Conservation (phyloP, 78 protist genomes). For the Paratrimastix pyriformis region DNA sequence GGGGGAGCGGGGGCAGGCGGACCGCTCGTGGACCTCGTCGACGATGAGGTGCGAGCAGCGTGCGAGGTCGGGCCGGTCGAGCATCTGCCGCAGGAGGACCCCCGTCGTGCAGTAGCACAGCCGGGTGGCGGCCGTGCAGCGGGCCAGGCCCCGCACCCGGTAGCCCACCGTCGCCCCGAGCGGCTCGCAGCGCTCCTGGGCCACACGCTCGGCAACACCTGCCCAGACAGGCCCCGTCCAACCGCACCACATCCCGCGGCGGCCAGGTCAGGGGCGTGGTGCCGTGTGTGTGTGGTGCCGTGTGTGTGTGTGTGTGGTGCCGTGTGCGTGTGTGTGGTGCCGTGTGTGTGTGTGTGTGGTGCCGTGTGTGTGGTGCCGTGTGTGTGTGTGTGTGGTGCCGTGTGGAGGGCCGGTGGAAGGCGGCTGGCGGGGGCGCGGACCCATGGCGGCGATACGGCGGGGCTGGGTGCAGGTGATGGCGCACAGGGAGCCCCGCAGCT, state of each 20-base stretch:
- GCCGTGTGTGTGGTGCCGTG: no score
- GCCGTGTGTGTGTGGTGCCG: no score
- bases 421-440: no score
- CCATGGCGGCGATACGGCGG: constrained; percentile 16
- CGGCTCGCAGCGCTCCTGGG: constrained; percentile 12
- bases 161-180: neutral
- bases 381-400: no score
- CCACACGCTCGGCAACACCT: constrained; percentile 15
- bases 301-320: no score
- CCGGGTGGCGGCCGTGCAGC: neutral
- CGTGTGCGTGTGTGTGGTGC: no score
- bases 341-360: no score
- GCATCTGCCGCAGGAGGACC: neutral
- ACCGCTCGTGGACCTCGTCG: constrained; percentile 45
- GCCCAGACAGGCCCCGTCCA: no score
- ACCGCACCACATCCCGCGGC: no score
- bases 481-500: neutral
- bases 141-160: constrained; percentile 3
- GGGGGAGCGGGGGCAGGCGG: no score
- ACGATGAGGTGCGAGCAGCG: constrained; percentile 10
- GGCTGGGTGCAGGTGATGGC: constrained; percentile 30
- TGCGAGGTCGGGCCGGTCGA: neutral
- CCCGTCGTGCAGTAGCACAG: constrained; percentile 26
- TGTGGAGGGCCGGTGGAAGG: no score
- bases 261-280: no score